These are phyloP conservation scores for Penstemon barbatus DNA, from an alignment of 257 asterid species.

Conservation along the genomic window DNA sequence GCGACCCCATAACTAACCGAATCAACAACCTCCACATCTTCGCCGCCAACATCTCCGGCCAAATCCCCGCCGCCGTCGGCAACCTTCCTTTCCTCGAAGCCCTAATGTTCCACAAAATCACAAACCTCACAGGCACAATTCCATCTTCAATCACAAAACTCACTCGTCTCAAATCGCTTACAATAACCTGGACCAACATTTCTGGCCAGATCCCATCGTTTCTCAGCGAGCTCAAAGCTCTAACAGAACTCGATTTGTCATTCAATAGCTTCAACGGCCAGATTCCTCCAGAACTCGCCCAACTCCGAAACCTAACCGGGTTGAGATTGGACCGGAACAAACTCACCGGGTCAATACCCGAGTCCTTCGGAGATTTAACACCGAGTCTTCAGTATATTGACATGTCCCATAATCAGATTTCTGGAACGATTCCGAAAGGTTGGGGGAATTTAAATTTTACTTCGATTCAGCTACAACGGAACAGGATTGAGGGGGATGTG, in stretches of 20 bases:
- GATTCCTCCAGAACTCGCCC: slow-evolving; percentile 45
- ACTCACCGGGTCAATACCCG: slow-evolving; percentile 60
- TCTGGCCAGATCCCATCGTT: slow-evolving; percentile 54
- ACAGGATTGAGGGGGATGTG: slow-evolving; percentile 47
- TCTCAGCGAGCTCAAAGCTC: slow-evolving; percentile 39
- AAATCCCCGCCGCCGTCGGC: slow-evolving; percentile 48
- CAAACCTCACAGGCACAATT: slow-evolving; percentile 59
- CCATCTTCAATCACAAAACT: slow-evolving; percentile 46
- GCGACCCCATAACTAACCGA: slow-evolving; percentile 49
- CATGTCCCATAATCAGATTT: slow-evolving; percentile 45
- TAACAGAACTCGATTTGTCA: slow-evolving; percentile 38
- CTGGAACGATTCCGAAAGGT: slow-evolving; percentile 38
- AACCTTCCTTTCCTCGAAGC: slow-evolving; percentile 48
- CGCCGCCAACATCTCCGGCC: slow-evolving; percentile 43
- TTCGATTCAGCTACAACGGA: slow-evolving; percentile 37
- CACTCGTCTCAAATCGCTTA: slow-evolving; percentile 32
- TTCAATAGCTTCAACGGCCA: slow-evolving; percentile 45
- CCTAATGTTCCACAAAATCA: slow-evolving; percentile 35
- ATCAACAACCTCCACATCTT: slow-evolving; percentile 40
- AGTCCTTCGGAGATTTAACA: slow-evolving; percentile 42
- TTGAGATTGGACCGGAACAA: slow-evolving; percentile 50
- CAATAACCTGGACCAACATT: slow-evolving; percentile 40
- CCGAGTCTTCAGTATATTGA: slow-evolving; percentile 38
- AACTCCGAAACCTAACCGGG: slow-evolving; percentile 34
- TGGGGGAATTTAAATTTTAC: slow-evolving; percentile 32